Evolutionary conservation across 2,329 filamentous ascomycete species (phyloP).

Genomic region (Xylaria sp.): DNA sequence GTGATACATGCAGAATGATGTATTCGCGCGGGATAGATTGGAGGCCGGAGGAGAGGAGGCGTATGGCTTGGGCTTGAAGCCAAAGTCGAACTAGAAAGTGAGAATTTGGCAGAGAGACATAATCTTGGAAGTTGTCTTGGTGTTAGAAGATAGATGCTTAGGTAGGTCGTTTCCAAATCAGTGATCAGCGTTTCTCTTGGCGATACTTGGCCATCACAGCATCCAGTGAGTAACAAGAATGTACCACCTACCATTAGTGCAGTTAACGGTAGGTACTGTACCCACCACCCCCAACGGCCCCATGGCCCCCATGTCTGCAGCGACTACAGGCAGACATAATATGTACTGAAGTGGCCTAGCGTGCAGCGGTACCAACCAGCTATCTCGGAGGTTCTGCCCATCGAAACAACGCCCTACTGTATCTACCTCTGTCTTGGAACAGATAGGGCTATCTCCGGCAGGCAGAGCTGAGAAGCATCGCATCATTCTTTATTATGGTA

Average conservation of each 20-base stretch:
- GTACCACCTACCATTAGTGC: neutral
- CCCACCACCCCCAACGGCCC: constrained; percentile 2
- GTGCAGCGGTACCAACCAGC: neutral
- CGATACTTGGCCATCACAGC: neutral
- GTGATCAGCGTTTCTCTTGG: constrained; percentile 30
- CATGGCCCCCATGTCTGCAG: neutral
- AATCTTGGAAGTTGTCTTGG: constrained; percentile 17
- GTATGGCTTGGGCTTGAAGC: neutral
- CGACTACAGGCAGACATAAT: neutral
- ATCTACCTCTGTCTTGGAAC: neutral
- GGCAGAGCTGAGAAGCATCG: constrained; percentile 1
- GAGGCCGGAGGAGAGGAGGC: neutral
- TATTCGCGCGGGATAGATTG: neutral
- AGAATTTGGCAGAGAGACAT: constrained; percentile 8
- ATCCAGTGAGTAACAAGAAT: neutral
- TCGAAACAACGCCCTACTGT: neutral
- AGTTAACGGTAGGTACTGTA: neutral
- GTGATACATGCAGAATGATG: constrained; percentile 2
- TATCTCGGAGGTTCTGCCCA: neutral
- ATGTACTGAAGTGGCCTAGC: neutral
- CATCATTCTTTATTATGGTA: neutral
- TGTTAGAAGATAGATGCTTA: neutral
- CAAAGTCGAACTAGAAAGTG: neutral
- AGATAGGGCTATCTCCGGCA: constrained; percentile 6
- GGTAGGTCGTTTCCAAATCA: constrained; percentile 30